These are phyloP conservation scores for Penicillium verrucosum DNA, from an alignment of 2,329 filamentous ascomycete species.

Conservation along the genomic window DNA sequence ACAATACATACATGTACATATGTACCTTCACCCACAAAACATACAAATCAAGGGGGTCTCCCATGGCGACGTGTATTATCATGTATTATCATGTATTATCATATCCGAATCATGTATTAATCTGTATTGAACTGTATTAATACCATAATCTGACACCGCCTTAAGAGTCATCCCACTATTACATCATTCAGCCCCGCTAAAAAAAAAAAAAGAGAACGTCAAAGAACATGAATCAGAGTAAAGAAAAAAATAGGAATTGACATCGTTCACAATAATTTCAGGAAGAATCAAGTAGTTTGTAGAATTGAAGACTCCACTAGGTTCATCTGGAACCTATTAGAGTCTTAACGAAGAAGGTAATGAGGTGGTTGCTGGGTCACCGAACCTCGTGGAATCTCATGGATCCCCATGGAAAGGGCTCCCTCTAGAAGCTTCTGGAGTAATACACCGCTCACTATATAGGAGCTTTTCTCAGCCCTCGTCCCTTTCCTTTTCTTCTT, in stretches of 20 bases:
- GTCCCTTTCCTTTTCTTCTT: conserved; percentile 10
- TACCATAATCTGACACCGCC: not conserved
- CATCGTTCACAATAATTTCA: not conserved
- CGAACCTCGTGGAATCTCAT: conserved; percentile 36
- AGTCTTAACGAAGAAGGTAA: conserved; percentile 4
- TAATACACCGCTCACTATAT: conserved; percentile 44
- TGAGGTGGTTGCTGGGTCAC: conserved; percentile 21
- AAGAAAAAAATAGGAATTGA: conserved; percentile 9
- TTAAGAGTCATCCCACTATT: conserved; percentile 19
- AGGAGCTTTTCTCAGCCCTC: conserved; percentile 35
- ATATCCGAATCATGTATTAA: not conserved
- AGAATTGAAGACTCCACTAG: conserved; percentile 5
- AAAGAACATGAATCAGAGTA: not conserved
- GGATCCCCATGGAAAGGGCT: conserved; percentile 40
- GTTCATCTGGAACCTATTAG: conserved; percentile 7
- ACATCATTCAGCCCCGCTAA: conserved; percentile 28
- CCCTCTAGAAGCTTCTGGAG: conserved; percentile 43
- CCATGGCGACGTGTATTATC: not conserved
- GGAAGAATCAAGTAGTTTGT: not conserved
- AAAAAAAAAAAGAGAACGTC: conserved; percentile 6
- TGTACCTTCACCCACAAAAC: not conserved
- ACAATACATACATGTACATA: too few relatives aligned
- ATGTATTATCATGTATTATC: not conserved
- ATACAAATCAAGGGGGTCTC: not conserved
- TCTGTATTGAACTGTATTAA: not conserved